These are phyloP conservation scores for Cystobasidium slooffiae DNA, from an alignment of 1,284 basidiomycete species.

Conservation along the genomic window DNA sequence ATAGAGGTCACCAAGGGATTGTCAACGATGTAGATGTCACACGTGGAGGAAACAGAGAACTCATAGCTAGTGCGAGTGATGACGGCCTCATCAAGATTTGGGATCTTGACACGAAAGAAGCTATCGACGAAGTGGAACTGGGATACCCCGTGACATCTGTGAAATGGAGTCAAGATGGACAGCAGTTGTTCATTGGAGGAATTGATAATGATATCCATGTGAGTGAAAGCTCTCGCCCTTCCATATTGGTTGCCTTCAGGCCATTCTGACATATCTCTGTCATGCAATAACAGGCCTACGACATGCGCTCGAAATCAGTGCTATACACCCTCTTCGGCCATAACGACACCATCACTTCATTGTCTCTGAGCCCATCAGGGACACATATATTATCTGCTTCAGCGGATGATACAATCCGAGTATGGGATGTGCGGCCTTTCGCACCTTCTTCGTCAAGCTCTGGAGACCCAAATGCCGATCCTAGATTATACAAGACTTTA, in stretches of 20 bases:
- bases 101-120: slow-evolving; percentile 78
- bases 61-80: slow-evolving; percentile 81
- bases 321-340: slow-evolving; percentile 51
- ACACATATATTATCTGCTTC: slow-evolving; percentile 82
- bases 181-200: slow-evolving; percentile 82
- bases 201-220: slow-evolving; percentile 93
- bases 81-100: slow-evolving; percentile 86
- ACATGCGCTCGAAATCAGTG: slow-evolving; percentile 77
- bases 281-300: slow-evolving; percentile 61
- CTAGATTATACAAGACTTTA: slow-evolving; percentile 76
- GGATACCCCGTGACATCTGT: slow-evolving; percentile 89
- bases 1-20: slow-evolving; percentile 82
- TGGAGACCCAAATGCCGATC: slow-evolving; percentile 49
- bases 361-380: slow-evolving; percentile 86
- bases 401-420: slow-evolving; percentile 80
- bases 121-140: slow-evolving; percentile 77
- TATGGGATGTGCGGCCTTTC: slow-evolving; percentile 90
- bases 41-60: slow-evolving; percentile 70
- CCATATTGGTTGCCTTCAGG: background rate
- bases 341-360: slow-evolving; percentile 79
- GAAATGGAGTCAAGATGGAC: slow-evolving; percentile 85
- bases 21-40: slow-evolving; percentile 85
- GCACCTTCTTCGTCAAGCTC: slow-evolving; percentile 66
- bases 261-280: background rate
- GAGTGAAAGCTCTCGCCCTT: slow-evolving; percentile 58